These are phyloP conservation scores for Achlya hypogyna DNA, from an alignment of 352 stramenopile species.

Conservation along the genomic window DNA sequence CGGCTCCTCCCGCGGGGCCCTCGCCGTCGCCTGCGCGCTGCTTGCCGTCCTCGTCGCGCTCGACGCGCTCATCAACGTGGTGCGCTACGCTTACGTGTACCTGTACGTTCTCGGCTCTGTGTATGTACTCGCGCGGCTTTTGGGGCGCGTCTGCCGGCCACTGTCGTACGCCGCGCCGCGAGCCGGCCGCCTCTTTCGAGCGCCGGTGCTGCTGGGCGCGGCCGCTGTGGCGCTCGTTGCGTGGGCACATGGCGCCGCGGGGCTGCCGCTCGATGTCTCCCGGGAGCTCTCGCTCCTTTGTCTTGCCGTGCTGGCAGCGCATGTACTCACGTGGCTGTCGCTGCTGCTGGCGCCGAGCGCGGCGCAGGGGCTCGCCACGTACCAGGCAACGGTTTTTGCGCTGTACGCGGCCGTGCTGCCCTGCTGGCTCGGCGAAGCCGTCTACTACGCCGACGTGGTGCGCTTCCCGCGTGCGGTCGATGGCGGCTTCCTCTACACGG, in stretches of 20 bases:
- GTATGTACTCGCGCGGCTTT: background rate
- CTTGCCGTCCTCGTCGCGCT: background rate
- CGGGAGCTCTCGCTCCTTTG: conserved; percentile 43
- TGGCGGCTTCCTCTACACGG: background rate
- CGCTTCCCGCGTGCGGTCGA: conserved; percentile 26
- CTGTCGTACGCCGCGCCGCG: background rate
- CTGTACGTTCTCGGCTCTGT: conserved; percentile 12
- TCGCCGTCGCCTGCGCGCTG: background rate
- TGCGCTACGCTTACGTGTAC: conserved; percentile 1
- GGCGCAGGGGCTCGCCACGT: conserved; percentile 39
- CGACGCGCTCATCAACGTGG: background rate
- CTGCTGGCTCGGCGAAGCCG: conserved; percentile 56
- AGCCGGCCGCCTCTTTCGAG: background rate
- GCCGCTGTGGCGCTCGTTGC: background rate
- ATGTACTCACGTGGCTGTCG: conserved; percentile 37
- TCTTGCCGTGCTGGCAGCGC: conserved; percentile 33
- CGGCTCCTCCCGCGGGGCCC: background rate
- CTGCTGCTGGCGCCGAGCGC: conserved; percentile 27
- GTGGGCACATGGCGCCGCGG: background rate
- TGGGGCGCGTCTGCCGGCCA: background rate
- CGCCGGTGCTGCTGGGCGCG: background rate
- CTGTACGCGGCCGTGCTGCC: conserved; percentile 44
- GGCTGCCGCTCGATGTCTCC: conserved; percentile 18
- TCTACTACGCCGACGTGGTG: conserved; percentile 42
- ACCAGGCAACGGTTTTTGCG: conserved; percentile 49